Evolutionary conservation across 169 alveolate genomes (phyloP).

Genomic region (Plasmodium falciparum): DNA sequence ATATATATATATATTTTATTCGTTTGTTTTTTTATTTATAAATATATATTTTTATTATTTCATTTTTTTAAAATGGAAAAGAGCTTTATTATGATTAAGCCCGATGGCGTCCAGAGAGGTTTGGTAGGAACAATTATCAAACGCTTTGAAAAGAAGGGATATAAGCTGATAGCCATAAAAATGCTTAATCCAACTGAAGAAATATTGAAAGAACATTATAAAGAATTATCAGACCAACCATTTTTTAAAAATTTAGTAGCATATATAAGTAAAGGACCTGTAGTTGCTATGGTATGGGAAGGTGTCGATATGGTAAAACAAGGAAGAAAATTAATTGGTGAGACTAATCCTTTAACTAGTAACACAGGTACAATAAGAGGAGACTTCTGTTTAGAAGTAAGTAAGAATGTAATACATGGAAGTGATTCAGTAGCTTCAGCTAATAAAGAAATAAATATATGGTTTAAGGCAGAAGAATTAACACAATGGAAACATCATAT

Average conservation of each 20-base stretch:
- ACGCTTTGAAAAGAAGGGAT: slow-evolving; percentile 97
- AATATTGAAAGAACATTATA: slow-evolving; percentile 95
- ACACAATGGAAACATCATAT: slow-evolving; percentile 83
- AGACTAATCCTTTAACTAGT: slow-evolving; percentile 90
- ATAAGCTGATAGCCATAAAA: slow-evolving; percentile 96
- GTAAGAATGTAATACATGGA: slow-evolving; percentile 97
- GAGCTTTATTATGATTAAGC: slow-evolving; percentile 98
- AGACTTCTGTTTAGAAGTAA: slow-evolving; percentile 94
- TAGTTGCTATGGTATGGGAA: slow-evolving; percentile 98
- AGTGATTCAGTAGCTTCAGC: slow-evolving; percentile 96
- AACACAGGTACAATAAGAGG: slow-evolving; percentile 94
- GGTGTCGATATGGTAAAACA: slow-evolving; percentile 96
- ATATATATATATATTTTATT: neutral
- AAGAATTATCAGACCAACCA: slow-evolving; percentile 94
- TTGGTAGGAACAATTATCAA: slow-evolving; percentile 94
- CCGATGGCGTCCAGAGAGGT: slow-evolving; percentile 99
- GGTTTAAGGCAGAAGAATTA: slow-evolving; percentile 96
- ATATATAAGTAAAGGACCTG: slow-evolving; percentile 97
- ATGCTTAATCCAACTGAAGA: slow-evolving; percentile 89
- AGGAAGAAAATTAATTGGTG: slow-evolving; percentile 96
- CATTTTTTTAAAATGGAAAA: slow-evolving; percentile 81
- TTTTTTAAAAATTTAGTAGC: slow-evolving; percentile 94
- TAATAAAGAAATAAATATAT: slow-evolving; percentile 93
- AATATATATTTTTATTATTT: neutral
- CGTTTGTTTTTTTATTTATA: neutral